Evolutionary conservation across 106 monocot species (phyloP).

Genomic region (Posidonia australis): DNA sequence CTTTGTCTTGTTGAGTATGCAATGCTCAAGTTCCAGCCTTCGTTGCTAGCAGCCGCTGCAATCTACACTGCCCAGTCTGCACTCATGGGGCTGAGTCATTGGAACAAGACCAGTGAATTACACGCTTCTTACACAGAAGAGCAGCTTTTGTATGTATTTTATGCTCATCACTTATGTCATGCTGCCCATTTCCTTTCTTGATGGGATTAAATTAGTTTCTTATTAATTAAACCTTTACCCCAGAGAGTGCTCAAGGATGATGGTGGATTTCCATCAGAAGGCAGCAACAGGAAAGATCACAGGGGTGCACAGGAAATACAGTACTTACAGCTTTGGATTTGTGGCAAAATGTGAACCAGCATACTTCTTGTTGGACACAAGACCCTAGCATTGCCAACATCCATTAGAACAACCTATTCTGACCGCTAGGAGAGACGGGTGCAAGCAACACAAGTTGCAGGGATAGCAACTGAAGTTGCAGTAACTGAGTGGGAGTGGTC

Average conservation of each 20-base stretch:
- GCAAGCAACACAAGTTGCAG: too few species aligned
- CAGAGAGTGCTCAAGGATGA: slow-evolving; percentile 29
- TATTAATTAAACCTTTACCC: too few species aligned
- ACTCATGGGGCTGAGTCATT: slow-evolving; percentile 44
- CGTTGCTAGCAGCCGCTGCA: slow-evolving; percentile 76
- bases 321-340: slow-evolving; percentile 19
- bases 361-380: slow-evolving; percentile 9
- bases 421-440: too few species aligned
- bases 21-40: slow-evolving; percentile 80
- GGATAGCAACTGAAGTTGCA: too few species aligned
- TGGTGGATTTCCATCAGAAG: slow-evolving; percentile 29
- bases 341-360: slow-evolving; percentile 23
- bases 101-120: slow-evolving; percentile 56
- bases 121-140: slow-evolving; percentile 57
- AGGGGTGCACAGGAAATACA: slow-evolving; percentile 27
- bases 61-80: slow-evolving; percentile 80
- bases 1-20: slow-evolving; percentile 49
- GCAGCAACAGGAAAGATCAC: slow-evolving; percentile 26
- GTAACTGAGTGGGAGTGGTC: too few species aligned
- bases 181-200: background rate
- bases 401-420: too few species aligned
- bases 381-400: background rate
- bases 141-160: slow-evolving; percentile 53
- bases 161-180: background rate
- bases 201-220: background rate